phyloP scores from a whole-genome alignment of 768 basidiomycete genomes.

The Naganishia vaughanmartiniae region DNA sequence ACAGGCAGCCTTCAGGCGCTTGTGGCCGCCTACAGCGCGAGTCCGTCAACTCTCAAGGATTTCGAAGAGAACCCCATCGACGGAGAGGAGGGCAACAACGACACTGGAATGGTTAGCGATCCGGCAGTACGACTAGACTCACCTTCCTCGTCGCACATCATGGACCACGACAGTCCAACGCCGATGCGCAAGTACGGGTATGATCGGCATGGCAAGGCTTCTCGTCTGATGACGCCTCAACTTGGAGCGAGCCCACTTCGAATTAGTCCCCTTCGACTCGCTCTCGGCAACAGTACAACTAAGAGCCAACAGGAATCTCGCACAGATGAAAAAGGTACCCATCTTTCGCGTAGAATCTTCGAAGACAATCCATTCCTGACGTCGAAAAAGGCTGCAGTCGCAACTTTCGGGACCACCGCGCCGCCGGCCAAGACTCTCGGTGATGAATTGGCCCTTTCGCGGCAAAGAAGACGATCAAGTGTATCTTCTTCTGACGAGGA shows the following conservation, averaged over 20 bases:
- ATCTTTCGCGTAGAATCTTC: constrained; percentile 29
- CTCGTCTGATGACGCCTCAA: constrained; percentile 25
- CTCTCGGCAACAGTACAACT: constrained; percentile 1
- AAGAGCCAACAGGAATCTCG: background rate
- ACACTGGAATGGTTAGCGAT: no score
- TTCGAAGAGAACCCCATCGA: background rate
- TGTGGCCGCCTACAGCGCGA: background rate
- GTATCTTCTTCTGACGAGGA: background rate
- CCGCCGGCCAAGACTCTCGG: background rate
- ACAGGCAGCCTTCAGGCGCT: constrained; percentile 21
- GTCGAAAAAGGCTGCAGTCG: background rate
- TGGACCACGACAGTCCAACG: constrained; percentile 41
- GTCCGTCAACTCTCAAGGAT: constrained; percentile 13
- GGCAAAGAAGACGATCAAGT: background rate
- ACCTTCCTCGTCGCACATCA: constrained; percentile 33
- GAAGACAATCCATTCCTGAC: constrained; percentile 6
- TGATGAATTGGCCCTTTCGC: background rate
- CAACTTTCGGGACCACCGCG: background rate
- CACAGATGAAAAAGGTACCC: constrained; percentile 35
- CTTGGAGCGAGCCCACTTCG: constrained; percentile 42
- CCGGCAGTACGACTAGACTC: constrained; percentile 1
- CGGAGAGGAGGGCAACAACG: background rate
- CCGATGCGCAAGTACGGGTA: constrained; percentile 38
- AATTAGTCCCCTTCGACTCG: constrained; percentile 40
- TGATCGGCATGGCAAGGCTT: constrained; percentile 35